phyloP scores from a whole-genome alignment of 116 monocot species.

The Papilionanthe hybrid region DNA sequence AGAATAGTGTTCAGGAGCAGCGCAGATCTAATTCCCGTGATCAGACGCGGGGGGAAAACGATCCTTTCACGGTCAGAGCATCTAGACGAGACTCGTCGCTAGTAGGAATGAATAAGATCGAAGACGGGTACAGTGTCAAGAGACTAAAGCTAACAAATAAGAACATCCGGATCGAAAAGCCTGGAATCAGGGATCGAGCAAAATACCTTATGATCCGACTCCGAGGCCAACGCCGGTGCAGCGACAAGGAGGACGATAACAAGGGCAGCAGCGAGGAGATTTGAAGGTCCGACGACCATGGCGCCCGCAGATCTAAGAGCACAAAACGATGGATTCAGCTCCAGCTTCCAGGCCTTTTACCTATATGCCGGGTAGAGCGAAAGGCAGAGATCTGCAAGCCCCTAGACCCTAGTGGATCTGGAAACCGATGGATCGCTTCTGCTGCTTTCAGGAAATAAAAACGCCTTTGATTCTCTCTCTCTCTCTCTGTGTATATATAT shows the following conservation, averaged over 20 bases:
- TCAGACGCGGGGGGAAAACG: not conserved
- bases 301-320: slow-evolving; percentile 21
- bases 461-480: no score
- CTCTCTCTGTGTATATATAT: no score
- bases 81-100: not conserved
- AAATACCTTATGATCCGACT: slow-evolving; percentile 73
- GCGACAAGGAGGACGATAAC: slow-evolving; percentile 21
- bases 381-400: not conserved
- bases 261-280: not conserved
- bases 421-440: not conserved
- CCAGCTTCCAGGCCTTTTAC: not conserved
- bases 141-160: not conserved
- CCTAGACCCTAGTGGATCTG: not conserved
- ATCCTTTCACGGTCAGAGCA: not conserved
- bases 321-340: not conserved
- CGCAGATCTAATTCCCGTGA: not conserved
- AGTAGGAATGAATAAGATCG: not conserved
- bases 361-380: not conserved
- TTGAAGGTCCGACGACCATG: slow-evolving; percentile 31
- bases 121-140: not conserved
- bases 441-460: no score
- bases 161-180: not conserved
- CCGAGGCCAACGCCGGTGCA: slow-evolving; percentile 35
- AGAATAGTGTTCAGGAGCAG: not conserved
- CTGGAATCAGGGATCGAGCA: slow-evolving; percentile 8